Percentiles rank a stretch among this genome's conserved stretches.
Conservation (phyloP, 2,329 filamentous ascomycete genomes). For the Zymoseptoria ardabiliae region DNA sequence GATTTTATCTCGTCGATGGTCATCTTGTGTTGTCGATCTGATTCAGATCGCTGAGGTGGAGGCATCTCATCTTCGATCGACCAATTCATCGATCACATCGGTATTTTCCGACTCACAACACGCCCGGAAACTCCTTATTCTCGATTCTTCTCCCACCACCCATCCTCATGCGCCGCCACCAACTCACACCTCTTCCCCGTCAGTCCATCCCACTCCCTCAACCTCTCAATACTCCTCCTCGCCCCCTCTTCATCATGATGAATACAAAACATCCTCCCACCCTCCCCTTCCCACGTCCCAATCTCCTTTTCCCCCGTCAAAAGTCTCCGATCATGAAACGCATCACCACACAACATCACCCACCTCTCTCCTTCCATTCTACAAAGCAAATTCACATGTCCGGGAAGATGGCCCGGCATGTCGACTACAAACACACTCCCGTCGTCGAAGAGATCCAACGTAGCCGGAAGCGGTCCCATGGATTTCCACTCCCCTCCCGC, state of each 20-base stretch:
- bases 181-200: constrained; percentile 40
- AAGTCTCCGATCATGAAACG: constrained; percentile 47
- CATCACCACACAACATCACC: constrained; percentile 47
- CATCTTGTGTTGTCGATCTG: too few species aligned
- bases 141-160: constrained; percentile 36
- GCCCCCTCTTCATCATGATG: constrained; percentile 45
- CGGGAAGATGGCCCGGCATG: constrained; percentile 45
- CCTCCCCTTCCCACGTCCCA: constrained; percentile 43
- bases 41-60: too few species aligned
- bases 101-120: constrained; percentile 36
- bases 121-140: constrained; percentile 18
- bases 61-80: too few species aligned
- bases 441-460: constrained; percentile 44
- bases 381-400: constrained; percentile 46
- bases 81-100: too few species aligned
- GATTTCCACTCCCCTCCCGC: constrained; percentile 34
- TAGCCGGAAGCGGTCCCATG: constrained; percentile 38
- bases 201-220: constrained; percentile 31
- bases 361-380: constrained; percentile 34
- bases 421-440: constrained; percentile 43
- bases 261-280: constrained; percentile 42
- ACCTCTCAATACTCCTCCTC: constrained; percentile 35
- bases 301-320: constrained; percentile 47
- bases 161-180: constrained; percentile 45
- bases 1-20: too few species aligned